These are phyloP conservation scores for Poa pratensis DNA, from an alignment of 176 grass and related monocot species.

Conservation along the genomic window DNA sequence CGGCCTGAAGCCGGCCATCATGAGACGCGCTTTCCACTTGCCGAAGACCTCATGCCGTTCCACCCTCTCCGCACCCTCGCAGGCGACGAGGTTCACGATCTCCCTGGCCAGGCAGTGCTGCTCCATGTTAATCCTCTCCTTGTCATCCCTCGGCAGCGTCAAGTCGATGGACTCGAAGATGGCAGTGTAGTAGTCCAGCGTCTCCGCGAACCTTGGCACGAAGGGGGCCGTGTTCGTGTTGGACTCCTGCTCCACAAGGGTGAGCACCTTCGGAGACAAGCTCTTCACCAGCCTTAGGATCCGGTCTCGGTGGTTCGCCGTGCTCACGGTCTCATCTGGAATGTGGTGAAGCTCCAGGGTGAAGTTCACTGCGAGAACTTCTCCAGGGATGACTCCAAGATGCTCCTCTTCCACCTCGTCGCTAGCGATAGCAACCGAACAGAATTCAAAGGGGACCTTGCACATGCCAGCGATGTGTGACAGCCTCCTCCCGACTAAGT, in stretches of 20 bases:
- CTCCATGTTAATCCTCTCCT: constrained; percentile 80
- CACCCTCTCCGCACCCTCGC: constrained; percentile 81
- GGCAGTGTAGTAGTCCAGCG: constrained; percentile 84
- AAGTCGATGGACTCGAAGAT: constrained; percentile 96
- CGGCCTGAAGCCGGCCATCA: constrained; percentile 86
- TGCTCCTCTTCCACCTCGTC: constrained; percentile 60
- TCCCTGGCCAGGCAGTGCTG: constrained; percentile 93
- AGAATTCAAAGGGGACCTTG: constrained; percentile 92
- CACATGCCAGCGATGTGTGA: constrained; percentile 67
- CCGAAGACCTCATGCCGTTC: constrained; percentile 85
- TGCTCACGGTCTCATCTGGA: constrained; percentile 87
- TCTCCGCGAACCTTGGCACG: constrained; percentile 69
- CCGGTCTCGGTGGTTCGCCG: constrained; percentile 77
- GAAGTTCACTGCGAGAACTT: constrained; percentile 87
- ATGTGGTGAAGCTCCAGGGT: constrained; percentile 89
- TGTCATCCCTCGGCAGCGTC: constrained; percentile 63
- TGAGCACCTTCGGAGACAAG: constrained; percentile 79
- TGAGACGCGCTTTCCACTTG: constrained; percentile 88
- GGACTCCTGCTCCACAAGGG: constrained; percentile 87
- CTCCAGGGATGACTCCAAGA: constrained; percentile 58
- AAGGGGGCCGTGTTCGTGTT: constrained; percentile 93
- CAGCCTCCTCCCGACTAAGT: constrained; percentile 73
- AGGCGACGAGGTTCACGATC: constrained; percentile 88
- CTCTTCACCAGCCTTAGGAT: constrained; percentile 78
- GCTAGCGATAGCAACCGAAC: constrained; percentile 45